Percentiles rank a stretch among this genome's conserved stretches.
Evolutionary conservation across 2,329 filamentous ascomycete species (phyloP).

Genomic region (Fusarium illudens): DNA sequence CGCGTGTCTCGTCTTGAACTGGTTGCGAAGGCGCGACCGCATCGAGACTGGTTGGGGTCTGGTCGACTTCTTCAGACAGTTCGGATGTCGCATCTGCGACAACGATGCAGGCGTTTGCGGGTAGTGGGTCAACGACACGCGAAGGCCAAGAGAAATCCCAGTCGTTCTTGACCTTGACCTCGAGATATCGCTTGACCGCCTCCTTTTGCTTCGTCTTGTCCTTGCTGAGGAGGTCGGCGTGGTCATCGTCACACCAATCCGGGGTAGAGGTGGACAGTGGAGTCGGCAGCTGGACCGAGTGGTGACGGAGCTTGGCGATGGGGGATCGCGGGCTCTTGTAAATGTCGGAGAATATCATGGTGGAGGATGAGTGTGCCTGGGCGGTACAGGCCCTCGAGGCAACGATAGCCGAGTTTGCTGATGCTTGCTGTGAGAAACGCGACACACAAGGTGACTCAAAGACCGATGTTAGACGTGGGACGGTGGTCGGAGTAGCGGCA

Average conservation of each 20-base stretch:
- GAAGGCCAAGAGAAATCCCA: slow-evolving; percentile 69
- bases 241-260: slow-evolving; percentile 58
- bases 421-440: slow-evolving; percentile 7
- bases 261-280: slow-evolving; percentile 42
- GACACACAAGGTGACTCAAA: slow-evolving; percentile 21
- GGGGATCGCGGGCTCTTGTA: slow-evolving; percentile 65
- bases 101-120: slow-evolving; percentile 7
- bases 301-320: slow-evolving; percentile 59
- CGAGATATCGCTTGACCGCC: slow-evolving; percentile 65
- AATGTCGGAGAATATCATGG: slow-evolving; percentile 67
- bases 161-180: slow-evolving; percentile 63
- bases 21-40: slow-evolving; percentile 16
- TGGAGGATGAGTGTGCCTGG: slow-evolving; percentile 26
- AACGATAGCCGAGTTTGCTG: slow-evolving; percentile 11
- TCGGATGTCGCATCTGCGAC: slow-evolving; percentile 11
- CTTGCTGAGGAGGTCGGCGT: slow-evolving; percentile 67
- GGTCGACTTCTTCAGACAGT: neutral
- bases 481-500: slow-evolving; percentile 21
- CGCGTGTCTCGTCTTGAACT: slow-evolving; percentile 45
- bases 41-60: slow-evolving; percentile 15
- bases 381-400: slow-evolving; percentile 30
- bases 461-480: slow-evolving; percentile 12
- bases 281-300: slow-evolving; percentile 44
- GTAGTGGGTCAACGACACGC: slow-evolving; percentile 23
- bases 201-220: slow-evolving; percentile 71